Evolutionary conservation across 2,329 filamentous ascomycete genomes (phyloP).

Genomic region (Aspergillus luchuensis): DNA sequence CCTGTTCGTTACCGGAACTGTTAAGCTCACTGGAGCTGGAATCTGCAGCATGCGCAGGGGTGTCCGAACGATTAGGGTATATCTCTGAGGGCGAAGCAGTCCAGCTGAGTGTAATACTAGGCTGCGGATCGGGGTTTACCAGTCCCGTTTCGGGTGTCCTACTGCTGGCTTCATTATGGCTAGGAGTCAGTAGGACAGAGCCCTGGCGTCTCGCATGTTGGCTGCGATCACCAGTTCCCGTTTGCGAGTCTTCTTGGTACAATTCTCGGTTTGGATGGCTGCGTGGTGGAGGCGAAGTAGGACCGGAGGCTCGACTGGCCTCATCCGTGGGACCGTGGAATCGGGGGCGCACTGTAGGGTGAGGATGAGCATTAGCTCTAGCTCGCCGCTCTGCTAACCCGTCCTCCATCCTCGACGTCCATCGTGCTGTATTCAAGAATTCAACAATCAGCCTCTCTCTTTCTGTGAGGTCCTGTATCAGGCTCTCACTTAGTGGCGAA

Average conservation of each 20-base stretch:
- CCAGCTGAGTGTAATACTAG: conserved; percentile 41
- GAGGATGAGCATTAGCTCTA: conserved; percentile 32
- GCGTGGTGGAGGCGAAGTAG: conserved; percentile 36
- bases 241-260: conserved; percentile 34
- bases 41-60: conserved; percentile 23
- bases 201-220: conserved; percentile 41
- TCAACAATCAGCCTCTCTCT: conserved; percentile 48
- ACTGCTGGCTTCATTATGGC: conserved; percentile 24
- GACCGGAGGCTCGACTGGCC: conserved; percentile 33
- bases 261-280: conserved; percentile 33
- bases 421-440: conserved; percentile 46
- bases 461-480: conserved; percentile 44
- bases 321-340: conserved; percentile 34
- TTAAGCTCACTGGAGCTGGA: conserved; percentile 26
- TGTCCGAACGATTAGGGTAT: conserved; percentile 31
- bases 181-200: conserved; percentile 46
- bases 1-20: conserved; percentile 26
- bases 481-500: conserved; percentile 37
- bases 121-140: conserved; percentile 32
- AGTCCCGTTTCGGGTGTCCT: conserved; percentile 28
- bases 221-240: conserved; percentile 26
- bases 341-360: conserved; percentile 30
- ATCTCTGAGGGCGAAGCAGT: conserved; percentile 45
- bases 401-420: conserved; percentile 39
- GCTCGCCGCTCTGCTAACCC: conserved; percentile 32